phyloP scores from a whole-genome alignment of 257 asterid genomes.

The Solanum lycopersicoides region DNA sequence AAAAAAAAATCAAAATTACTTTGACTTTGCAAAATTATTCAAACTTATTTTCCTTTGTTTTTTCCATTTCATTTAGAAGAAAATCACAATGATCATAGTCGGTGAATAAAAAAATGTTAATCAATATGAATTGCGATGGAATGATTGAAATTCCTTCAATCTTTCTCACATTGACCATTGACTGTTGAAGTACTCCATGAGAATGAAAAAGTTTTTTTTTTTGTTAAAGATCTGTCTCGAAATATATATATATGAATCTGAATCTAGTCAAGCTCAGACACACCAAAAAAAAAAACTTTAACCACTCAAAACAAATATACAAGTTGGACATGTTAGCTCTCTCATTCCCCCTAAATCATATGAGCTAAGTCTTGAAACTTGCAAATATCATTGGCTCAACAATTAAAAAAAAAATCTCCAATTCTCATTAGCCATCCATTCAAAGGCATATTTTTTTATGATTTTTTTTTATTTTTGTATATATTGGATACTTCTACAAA shows the following conservation, averaged over 20 bases:
- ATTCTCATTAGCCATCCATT: background rate
- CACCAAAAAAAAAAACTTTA: accelerated
- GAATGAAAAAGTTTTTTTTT: too few species aligned
- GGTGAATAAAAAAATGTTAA: too few species aligned
- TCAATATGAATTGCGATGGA: background rate
- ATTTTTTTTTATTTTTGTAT: too few species aligned
- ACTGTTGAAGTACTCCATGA: background rate
- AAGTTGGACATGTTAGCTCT: background rate
- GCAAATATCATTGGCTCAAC: background rate
- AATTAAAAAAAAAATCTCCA: background rate
- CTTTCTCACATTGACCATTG: too few species aligned
- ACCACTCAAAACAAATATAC: background rate
- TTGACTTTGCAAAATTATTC: background rate
- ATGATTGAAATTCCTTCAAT: too few species aligned
- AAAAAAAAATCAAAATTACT: background rate
- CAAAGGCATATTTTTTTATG: too few species aligned
- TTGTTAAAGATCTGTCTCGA: too few species aligned
- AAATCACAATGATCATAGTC: background rate
- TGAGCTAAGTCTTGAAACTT: background rate
- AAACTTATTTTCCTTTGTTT: background rate
- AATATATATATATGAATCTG: too few species aligned
- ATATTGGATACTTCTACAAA: too few species aligned
- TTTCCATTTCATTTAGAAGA: background rate
- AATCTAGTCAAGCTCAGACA: too few species aligned
- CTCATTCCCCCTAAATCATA: background rate